phyloP scores from a whole-genome alignment of 2,329 filamentous ascomycete species.

The Dothideomycetes sp. region DNA sequence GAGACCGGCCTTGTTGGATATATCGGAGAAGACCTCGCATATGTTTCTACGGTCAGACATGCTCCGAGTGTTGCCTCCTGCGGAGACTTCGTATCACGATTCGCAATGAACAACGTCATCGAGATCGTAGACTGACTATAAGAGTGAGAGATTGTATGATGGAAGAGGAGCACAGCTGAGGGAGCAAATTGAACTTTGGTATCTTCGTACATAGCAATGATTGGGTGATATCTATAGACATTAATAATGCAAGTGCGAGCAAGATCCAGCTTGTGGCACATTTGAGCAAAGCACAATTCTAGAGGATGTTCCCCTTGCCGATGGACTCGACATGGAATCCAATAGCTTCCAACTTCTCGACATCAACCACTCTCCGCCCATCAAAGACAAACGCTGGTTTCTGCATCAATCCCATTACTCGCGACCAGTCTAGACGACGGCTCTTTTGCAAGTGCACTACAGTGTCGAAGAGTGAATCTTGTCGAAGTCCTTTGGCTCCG shows the following conservation, averaged over 20 bases:
- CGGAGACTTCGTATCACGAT: too few species aligned
- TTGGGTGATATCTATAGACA: too few species aligned
- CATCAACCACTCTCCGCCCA: slow-evolving; percentile 24
- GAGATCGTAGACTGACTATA: too few species aligned
- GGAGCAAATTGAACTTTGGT: too few species aligned
- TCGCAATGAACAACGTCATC: too few species aligned
- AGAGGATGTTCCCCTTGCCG: slow-evolving; percentile 11
- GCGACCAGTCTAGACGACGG: slow-evolving; percentile 20
- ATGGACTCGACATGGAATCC: slow-evolving; percentile 26
- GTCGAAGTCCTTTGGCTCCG: neutral
- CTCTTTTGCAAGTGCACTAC: neutral
- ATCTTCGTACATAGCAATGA: too few species aligned
- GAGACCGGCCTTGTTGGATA: too few species aligned
- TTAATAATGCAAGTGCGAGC: neutral
- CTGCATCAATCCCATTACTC: slow-evolving; percentile 21
- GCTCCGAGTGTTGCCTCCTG: too few species aligned
- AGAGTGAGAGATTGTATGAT: too few species aligned
- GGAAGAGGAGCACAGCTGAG: too few species aligned
- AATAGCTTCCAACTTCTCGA: slow-evolving; percentile 18
- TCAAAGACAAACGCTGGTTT: slow-evolving; percentile 25
- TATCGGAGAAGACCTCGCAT: too few species aligned
- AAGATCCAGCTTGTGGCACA: neutral
- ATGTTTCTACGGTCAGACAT: too few species aligned
- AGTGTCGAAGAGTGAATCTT: neutral
- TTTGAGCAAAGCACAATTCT: neutral